phyloP scores from a whole-genome alignment of 352 stramenopile genomes.

The Aphanomyces euteiches region DNA sequence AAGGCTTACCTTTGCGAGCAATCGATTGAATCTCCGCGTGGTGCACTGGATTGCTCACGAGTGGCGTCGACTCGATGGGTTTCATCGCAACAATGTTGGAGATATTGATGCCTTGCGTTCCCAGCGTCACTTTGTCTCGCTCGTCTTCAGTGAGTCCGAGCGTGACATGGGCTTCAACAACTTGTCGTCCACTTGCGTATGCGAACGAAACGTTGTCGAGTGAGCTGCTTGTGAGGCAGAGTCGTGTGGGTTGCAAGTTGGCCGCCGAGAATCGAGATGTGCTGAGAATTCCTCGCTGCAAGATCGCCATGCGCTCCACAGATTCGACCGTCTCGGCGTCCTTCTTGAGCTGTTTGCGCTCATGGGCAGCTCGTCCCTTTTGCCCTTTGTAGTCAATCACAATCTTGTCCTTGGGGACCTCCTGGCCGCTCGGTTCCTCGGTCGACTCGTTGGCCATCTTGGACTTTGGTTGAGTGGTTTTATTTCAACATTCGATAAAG shows the following conservation, averaged over 20 bases:
- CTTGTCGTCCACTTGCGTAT: slow-evolving; percentile 15
- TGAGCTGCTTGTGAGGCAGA: slow-evolving; percentile 9
- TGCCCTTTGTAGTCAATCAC: slow-evolving; percentile 29
- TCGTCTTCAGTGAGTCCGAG: slow-evolving; percentile 18
- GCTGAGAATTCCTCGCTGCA: slow-evolving; percentile 28
- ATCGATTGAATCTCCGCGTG: slow-evolving; percentile 31
- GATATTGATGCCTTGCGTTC: slow-evolving; percentile 26
- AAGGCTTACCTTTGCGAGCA: slow-evolving; percentile 10
- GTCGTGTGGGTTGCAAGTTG: slow-evolving; percentile 20
- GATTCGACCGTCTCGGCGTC: background rate
- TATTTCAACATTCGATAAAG: too few species aligned
- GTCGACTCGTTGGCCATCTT: background rate
- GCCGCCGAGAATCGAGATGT: slow-evolving; percentile 18
- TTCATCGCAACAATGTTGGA: slow-evolving; percentile 31
- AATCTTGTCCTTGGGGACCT: background rate
- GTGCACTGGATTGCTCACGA: slow-evolving; percentile 16
- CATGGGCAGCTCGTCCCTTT: slow-evolving; percentile 26
- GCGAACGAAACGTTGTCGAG: slow-evolving; percentile 1
- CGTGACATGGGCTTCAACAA: slow-evolving; percentile 11
- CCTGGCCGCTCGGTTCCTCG: background rate
- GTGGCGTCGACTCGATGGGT: background rate
- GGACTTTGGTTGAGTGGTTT: too few species aligned
- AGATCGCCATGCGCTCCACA: background rate
- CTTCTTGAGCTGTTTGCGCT: slow-evolving; percentile 30
- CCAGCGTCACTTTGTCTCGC: slow-evolving; percentile 10